phyloP scores from a whole-genome alignment of 257 asterid genomes.

The Sherardia arvensis region DNA sequence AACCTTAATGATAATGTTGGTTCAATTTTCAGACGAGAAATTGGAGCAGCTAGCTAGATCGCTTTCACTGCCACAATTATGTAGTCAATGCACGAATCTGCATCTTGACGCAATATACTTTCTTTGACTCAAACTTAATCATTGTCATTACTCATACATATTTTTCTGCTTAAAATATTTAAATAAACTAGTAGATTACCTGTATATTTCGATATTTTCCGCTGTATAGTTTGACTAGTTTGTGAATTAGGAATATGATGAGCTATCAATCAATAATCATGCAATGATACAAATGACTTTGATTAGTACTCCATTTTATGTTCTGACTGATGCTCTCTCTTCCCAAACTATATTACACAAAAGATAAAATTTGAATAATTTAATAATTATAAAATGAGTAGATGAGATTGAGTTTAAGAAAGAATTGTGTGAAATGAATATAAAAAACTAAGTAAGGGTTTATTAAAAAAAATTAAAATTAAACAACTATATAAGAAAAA shows the following conservation, averaged over 20 bases:
- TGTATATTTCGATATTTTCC: background rate
- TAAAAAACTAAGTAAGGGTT: too few species aligned
- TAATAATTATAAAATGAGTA: too few species aligned
- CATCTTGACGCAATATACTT: background rate
- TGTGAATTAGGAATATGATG: background rate
- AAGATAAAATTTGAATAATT: too few species aligned
- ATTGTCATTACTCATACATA: background rate
- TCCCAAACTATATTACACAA: too few species aligned
- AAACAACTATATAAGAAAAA: too few species aligned
- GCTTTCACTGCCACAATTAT: background rate
- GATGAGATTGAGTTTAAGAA: too few species aligned
- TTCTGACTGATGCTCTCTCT: background rate
- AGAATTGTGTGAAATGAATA: too few species aligned
- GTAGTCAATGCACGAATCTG: background rate
- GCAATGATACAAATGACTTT: background rate
- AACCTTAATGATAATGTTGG: background rate
- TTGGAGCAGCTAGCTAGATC: background rate
- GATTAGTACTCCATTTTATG: background rate
- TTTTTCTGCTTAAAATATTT: too few species aligned
- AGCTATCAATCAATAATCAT: background rate
- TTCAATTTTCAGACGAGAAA: too few species aligned
- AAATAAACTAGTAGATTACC: too few species aligned
- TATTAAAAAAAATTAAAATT: too few species aligned
- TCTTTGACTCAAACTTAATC: background rate
- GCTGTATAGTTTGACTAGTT: background rate